phyloP scores from a whole-genome alignment of 371 early-diverging fungal genomes.

The Cokeromyces recurvatus region DNA sequence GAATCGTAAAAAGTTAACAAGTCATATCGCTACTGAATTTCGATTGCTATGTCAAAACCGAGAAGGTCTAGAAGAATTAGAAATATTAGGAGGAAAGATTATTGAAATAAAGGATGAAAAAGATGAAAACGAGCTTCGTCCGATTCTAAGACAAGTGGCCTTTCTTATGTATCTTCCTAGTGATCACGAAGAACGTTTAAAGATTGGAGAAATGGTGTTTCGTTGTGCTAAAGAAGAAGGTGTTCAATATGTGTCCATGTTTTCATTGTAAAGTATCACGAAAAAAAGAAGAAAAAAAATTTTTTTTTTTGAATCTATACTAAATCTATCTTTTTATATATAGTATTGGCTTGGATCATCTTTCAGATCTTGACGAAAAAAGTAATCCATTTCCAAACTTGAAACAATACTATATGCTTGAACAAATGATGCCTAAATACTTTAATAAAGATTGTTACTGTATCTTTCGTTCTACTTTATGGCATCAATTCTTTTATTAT shows the following conservation, averaged over 20 bases:
- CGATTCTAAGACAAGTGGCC: conserved; percentile 1
- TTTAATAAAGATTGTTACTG: conserved; percentile 6
- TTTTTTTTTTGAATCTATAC: too few species aligned
- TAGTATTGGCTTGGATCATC: conserved; percentile 9
- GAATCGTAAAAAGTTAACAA: conserved; percentile 4
- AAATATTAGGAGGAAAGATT: conserved; percentile 13
- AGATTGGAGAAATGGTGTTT: conserved; percentile 10
- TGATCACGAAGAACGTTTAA: neutral
- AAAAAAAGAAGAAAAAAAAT: neutral
- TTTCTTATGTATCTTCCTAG: conserved; percentile 17
- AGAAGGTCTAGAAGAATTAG: conserved; percentile 14
- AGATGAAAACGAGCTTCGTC: conserved; percentile 1
- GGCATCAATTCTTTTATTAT: conserved; percentile 23
- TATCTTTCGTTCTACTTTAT: conserved; percentile 11
- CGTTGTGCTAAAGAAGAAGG: conserved; percentile 7
- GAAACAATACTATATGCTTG: conserved; percentile 1
- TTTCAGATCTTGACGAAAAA: neutral
- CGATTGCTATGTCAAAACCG: conserved; percentile 11
- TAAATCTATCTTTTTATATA: too few species aligned
- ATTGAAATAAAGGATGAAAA: conserved; percentile 7
- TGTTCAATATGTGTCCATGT: conserved; percentile 13
- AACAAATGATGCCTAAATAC: neutral
- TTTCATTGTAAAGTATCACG: conserved; percentile 9
- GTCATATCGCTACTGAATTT: conserved; percentile 5
- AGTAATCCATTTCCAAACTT: neutral